Conservation (phyloP, 768 basidiomycete genomes). For the Lenzites betulinus region DNA sequence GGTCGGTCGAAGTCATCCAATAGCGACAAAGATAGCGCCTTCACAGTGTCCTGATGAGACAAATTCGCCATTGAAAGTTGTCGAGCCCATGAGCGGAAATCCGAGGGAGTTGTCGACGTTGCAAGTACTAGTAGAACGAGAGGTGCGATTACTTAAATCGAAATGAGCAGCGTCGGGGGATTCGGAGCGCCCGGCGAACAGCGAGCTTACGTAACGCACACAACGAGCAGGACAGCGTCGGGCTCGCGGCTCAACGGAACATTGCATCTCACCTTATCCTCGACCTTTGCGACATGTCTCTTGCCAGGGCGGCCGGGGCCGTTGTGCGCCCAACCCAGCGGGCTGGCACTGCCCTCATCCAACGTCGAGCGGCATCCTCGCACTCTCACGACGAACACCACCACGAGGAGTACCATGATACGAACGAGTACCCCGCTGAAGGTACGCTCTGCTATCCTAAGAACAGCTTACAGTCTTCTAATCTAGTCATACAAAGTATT, state of each 20-base stretch:
- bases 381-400: slow-evolving; percentile 39
- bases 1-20: no score
- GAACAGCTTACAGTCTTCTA: not conserved
- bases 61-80: no score
- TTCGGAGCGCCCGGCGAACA: not conserved
- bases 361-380: slow-evolving; percentile 49
- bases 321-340: slow-evolving; percentile 36
- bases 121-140: not conserved
- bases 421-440: slow-evolving; percentile 57
- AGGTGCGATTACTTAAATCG: no score
- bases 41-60: no score
- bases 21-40: no score
- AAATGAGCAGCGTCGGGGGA: no score
- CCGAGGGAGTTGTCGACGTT: no score
- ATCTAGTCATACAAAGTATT: slow-evolving; percentile 49
- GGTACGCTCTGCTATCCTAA: slow-evolving; percentile 41
- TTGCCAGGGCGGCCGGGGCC: slow-evolving; percentile 40
- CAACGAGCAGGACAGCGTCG: not conserved
- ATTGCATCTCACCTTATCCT: slow-evolving; percentile 2
- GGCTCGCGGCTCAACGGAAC: slow-evolving; percentile 8
- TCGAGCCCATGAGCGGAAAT: no score
- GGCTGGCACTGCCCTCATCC: slow-evolving; percentile 33
- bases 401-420: slow-evolving; percentile 41
- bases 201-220: slow-evolving; percentile 18
- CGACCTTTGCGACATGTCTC: slow-evolving; percentile 39